Conservation (phyloP, 2,329 filamentous ascomycete genomes). For the Fusarium sp. region DNA sequence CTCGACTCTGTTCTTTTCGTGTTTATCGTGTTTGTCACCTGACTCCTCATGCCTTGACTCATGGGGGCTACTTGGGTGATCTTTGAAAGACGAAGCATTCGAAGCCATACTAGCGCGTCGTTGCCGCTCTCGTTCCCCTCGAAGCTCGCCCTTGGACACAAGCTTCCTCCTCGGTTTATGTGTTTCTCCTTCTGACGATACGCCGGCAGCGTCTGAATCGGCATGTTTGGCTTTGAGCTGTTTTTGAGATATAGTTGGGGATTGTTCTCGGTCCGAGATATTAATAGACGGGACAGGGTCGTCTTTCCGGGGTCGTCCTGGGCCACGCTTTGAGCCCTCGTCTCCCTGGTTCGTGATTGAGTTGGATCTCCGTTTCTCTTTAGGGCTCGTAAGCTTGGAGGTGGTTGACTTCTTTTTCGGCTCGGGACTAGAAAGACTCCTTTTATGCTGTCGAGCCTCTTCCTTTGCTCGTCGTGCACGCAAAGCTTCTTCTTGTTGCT, state of each 20-base stretch:
- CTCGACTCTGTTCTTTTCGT: conserved; percentile 57
- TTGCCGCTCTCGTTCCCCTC: conserved; percentile 69
- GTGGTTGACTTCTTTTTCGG: conserved; percentile 56
- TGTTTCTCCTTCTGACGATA: conserved; percentile 68
- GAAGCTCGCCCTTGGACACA: conserved; percentile 71
- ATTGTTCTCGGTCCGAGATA: conserved; percentile 65
- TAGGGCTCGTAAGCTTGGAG: conserved; percentile 57
- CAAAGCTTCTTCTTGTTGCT: conserved; percentile 59
- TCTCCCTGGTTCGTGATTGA: conserved; percentile 59
- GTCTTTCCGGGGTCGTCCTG: conserved; percentile 67
- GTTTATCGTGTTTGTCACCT: conserved; percentile 56
- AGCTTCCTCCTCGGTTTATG: conserved; percentile 72
- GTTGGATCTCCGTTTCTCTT: conserved; percentile 61
- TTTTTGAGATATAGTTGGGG: conserved; percentile 61
- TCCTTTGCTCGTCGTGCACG: conserved; percentile 58
- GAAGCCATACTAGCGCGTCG: conserved; percentile 69
- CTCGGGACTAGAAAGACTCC: conserved; percentile 63
- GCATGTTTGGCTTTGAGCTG: conserved; percentile 63
- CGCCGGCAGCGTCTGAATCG: conserved; percentile 64
- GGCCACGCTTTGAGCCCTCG: conserved; percentile 64
- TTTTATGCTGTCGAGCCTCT: conserved; percentile 58
- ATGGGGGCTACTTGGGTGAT: conserved; percentile 62
- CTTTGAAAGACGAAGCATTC: conserved; percentile 64
- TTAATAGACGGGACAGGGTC: conserved; percentile 61
- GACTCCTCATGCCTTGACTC: conserved; percentile 62